These are phyloP conservation scores for Drechslerella dactyloides DNA, from an alignment of 2,329 filamentous ascomycete species.

Conservation along the genomic window DNA sequence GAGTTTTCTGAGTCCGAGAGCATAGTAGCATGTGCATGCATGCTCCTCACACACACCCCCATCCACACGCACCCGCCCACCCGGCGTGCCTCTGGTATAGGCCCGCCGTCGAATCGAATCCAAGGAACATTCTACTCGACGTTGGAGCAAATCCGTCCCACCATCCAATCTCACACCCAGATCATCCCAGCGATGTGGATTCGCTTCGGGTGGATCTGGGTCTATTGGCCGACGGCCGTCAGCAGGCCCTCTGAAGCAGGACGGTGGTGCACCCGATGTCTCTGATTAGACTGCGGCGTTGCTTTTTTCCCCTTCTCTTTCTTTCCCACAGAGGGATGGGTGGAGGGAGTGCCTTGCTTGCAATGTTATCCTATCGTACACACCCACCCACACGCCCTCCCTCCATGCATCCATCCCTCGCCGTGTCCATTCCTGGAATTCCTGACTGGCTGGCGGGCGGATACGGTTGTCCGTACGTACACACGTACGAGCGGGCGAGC, in stretches of 20 bases:
- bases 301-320: constrained; percentile 27
- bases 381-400: too few relatives aligned
- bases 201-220: constrained; percentile 31
- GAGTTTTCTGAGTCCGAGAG: too few relatives aligned
- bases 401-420: background rate
- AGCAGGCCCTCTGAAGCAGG: background rate
- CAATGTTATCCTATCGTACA: background rate
- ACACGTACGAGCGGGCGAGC: too few relatives aligned
- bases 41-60: too few relatives aligned
- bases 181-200: constrained; percentile 37
- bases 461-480: constrained; percentile 23
- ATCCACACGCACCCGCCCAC: too few relatives aligned
- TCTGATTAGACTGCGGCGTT: constrained; percentile 10
- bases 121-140: constrained; percentile 39
- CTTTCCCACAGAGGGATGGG: constrained; percentile 7
- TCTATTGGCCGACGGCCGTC: constrained; percentile 34
- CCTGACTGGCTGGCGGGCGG: too few relatives aligned
- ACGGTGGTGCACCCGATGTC: constrained; percentile 22
- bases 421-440: constrained; percentile 15
- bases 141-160: constrained; percentile 47
- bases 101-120: constrained; percentile 6
- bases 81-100: too few relatives aligned
- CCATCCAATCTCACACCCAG: constrained; percentile 44
- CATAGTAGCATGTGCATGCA: too few relatives aligned
- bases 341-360: background rate